Percentiles rank a stretch among this genome's conserved stretches.
phyloP scores from a whole-genome alignment of 1,284 basidiomycete species.

The Meira nashicola region DNA sequence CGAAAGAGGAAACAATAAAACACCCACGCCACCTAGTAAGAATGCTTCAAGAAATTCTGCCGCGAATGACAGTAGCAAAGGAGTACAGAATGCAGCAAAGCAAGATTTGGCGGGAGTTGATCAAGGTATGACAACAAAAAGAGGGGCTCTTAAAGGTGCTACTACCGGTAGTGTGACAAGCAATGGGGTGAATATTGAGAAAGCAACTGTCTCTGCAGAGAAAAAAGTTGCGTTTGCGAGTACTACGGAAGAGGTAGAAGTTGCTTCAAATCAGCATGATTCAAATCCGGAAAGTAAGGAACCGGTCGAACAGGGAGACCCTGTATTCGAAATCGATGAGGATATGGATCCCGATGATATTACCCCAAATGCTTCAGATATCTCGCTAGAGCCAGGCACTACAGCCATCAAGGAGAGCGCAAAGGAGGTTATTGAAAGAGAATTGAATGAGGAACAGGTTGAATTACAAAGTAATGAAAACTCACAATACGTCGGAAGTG shows the following conservation, averaged over 20 bases:
- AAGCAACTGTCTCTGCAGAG: conserved; percentile 17
- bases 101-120: background rate
- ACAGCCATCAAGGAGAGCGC: background rate
- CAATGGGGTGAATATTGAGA: background rate
- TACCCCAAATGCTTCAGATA: background rate
- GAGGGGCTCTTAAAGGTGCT: conserved; percentile 8
- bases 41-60: too few relatives aligned
- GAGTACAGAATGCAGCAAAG: too few relatives aligned
- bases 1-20: background rate
- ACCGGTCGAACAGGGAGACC: conserved; percentile 13
- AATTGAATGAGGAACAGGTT: background rate
- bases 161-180: background rate
- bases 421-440: background rate
- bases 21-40: background rate
- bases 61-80: too few relatives aligned
- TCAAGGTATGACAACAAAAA: background rate
- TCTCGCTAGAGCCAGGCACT: background rate
- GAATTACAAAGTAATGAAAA: background rate
- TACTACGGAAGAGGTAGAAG: conserved; percentile 21
- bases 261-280: background rate
- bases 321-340: conserved; percentile 43
- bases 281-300: conserved; percentile 6
- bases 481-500: background rate
- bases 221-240: conserved; percentile 47
- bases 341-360: conserved; percentile 18